Evolutionary conservation across 495 filamentous ascomycete species (phyloP).

Genomic region (Xeromyces bisporus): DNA sequence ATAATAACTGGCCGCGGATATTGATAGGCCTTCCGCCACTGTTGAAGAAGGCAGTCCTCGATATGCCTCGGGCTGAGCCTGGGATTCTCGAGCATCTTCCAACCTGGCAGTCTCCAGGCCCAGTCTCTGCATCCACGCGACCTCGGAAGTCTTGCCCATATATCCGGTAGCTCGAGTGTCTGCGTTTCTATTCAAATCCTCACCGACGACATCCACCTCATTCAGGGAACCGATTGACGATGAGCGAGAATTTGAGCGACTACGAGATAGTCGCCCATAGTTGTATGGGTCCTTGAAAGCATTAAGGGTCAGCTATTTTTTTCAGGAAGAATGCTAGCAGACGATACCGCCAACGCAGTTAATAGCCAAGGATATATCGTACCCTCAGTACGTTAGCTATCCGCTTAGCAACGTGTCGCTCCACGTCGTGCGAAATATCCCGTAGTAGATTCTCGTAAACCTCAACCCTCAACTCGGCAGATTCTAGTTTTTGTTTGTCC

Average conservation of each 20-base stretch:
- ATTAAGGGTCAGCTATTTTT: background rate
- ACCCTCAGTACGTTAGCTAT: slow-evolving; percentile 22
- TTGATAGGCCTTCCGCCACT: slow-evolving; percentile 7
- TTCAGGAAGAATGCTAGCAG: slow-evolving; percentile 3
- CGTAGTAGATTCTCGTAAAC: slow-evolving; percentile 27
- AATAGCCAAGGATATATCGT: slow-evolving; percentile 4
- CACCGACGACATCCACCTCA: slow-evolving; percentile 38
- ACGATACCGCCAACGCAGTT: background rate
- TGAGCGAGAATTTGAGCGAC: slow-evolving; percentile 11
- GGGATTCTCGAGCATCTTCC: slow-evolving; percentile 12
- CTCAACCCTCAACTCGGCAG: slow-evolving; percentile 24
- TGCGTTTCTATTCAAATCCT: slow-evolving; percentile 39
- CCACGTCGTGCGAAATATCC: slow-evolving; percentile 19
- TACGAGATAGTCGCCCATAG: no score
- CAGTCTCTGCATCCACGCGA: slow-evolving; percentile 40
- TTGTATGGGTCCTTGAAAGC: slow-evolving; percentile 2
- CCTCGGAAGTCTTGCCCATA: slow-evolving; percentile 46
- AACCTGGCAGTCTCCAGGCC: no score
- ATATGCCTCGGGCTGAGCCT: background rate
- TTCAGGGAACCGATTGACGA: slow-evolving; percentile 40
- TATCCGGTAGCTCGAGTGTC: slow-evolving; percentile 35
- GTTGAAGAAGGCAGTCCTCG: background rate
- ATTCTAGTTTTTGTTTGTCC: slow-evolving; percentile 30
- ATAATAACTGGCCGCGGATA: slow-evolving; percentile 34
- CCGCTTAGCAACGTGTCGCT: slow-evolving; percentile 10